phyloP scores from a whole-genome alignment of 2,329 filamentous ascomycete genomes.

The Periconia sp. region DNA sequence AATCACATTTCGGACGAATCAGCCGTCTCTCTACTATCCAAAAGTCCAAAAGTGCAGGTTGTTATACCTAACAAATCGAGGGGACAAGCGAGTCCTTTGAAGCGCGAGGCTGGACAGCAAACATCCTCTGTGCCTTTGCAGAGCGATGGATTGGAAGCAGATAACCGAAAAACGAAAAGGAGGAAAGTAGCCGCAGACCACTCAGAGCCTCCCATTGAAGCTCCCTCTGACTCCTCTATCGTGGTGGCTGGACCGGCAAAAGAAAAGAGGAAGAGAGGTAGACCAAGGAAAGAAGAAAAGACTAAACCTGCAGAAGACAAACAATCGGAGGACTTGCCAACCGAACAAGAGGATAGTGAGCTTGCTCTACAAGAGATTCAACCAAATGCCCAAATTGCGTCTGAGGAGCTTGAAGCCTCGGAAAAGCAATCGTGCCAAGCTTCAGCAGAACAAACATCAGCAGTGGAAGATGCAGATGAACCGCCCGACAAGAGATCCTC shows the following conservation, averaged over 20 bases:
- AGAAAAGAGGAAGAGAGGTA: conserved; percentile 36
- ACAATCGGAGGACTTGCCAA: not conserved
- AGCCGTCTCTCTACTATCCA: not conserved
- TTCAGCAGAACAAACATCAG: not conserved
- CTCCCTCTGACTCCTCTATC: not conserved
- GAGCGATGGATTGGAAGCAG: not conserved
- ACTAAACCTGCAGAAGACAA: conserved; percentile 7
- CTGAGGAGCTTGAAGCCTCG: not conserved
- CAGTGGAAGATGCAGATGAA: not conserved
- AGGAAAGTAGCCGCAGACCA: conserved; percentile 22
- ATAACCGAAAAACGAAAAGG: conserved; percentile 22
- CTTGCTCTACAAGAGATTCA: conserved; percentile 6
- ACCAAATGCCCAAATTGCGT: not conserved
- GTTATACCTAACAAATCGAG: conserved; percentile 5
- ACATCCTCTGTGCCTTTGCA: not conserved
- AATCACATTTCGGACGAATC: not conserved
- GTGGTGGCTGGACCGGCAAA: conserved; percentile 6
- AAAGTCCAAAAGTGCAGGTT: conserved; percentile 7
- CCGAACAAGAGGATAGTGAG: not conserved
- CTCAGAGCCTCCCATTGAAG: conserved; percentile 10
- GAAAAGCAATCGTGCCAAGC: not conserved
- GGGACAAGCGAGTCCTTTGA: not conserved
- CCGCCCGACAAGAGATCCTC: not conserved
- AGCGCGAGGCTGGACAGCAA: not conserved
- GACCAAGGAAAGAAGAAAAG: conserved; percentile 29